Evolutionary conservation across 1,284 basidiomycete species (phyloP).

Genomic region (Apiotrichum gamsii): DNA sequence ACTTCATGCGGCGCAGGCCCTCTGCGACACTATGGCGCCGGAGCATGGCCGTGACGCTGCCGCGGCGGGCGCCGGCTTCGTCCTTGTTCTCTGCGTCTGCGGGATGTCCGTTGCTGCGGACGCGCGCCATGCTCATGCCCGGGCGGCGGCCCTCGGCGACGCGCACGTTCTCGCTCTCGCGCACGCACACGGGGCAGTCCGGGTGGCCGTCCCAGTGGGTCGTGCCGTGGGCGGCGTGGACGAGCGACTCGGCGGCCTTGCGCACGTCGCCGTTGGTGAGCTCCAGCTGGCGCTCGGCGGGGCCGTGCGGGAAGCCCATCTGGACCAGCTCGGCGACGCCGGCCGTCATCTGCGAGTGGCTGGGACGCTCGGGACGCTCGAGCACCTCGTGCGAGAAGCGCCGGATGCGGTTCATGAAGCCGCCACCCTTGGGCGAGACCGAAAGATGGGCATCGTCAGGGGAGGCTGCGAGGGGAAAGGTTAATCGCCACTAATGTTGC

Average conservation of each 20-base stretch:
- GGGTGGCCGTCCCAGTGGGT: conserved; percentile 20
- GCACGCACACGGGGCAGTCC: conserved; percentile 18
- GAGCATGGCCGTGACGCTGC: conserved; percentile 14
- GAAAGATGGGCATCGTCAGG: too few relatives aligned
- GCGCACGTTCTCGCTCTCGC: conserved; percentile 11
- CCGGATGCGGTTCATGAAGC: neutral
- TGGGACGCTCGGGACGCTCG: neutral
- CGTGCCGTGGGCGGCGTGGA: conserved; percentile 18
- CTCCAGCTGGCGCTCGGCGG: conserved; percentile 8
- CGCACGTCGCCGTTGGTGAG: conserved; percentile 5
- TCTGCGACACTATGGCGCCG: conserved; percentile 10
- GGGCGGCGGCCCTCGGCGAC: conserved; percentile 9
- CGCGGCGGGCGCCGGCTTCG: conserved; percentile 7
- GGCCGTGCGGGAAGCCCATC: conserved; percentile 15
- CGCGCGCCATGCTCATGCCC: too few relatives aligned
- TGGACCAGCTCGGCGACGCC: conserved; percentile 9
- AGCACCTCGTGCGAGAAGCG: neutral
- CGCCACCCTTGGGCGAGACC: neutral
- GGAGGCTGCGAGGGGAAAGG: too few relatives aligned
- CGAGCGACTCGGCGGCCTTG: conserved; percentile 12
- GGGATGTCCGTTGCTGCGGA: too few relatives aligned
- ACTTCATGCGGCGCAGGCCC: conserved; percentile 9
- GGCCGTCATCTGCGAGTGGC: neutral
- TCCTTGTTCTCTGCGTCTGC: too few relatives aligned
- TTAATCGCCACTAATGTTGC: too few relatives aligned